phyloP scores from a whole-genome alignment of 371 early-diverging fungal species.

The Mucor mucedo region DNA sequence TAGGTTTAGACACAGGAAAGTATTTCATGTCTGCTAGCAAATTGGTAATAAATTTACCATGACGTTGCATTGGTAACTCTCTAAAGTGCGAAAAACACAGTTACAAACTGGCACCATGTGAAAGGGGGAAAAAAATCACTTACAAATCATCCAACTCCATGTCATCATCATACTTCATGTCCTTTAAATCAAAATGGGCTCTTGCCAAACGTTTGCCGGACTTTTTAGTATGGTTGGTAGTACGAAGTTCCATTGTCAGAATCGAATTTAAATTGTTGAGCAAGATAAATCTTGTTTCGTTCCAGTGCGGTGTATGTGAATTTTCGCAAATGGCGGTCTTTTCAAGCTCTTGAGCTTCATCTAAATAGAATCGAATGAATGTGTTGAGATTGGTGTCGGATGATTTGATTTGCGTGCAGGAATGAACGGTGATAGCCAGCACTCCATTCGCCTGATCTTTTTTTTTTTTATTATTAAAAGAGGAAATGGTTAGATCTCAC shows the following conservation, averaged over 20 bases:
- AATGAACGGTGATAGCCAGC: conserved; percentile 76
- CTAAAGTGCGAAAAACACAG: conserved; percentile 12
- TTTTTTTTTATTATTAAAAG: too few species aligned
- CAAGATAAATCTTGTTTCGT: conserved; percentile 62
- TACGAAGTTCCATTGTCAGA: conserved; percentile 48
- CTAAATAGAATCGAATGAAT: conserved; percentile 73
- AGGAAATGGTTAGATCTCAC: too few species aligned
- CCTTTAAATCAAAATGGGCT: conserved; percentile 57
- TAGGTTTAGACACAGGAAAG: conserved; percentile 66
- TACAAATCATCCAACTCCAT: conserved; percentile 23
- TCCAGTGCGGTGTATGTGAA: conserved; percentile 64
- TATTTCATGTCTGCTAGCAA: conserved; percentile 62
- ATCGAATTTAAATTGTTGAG: conserved; percentile 59
- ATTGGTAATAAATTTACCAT: conserved; percentile 56
- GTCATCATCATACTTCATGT: conserved; percentile 45
- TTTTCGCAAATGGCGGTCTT: conserved; percentile 63
- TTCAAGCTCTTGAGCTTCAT: conserved; percentile 74
- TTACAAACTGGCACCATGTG: too few species aligned
- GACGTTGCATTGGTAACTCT: conserved; percentile 42
- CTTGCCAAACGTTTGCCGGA: conserved; percentile 45
- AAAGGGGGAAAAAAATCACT: neutral
- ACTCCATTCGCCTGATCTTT: conserved; percentile 79
- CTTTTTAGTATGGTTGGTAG: conserved; percentile 26
- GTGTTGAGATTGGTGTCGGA: conserved; percentile 82
- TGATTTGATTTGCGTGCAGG: conserved; percentile 79